Evolutionary conservation across 768 basidiomycete species (phyloP).

Genomic region (Coprinopsis strossmayeri): DNA sequence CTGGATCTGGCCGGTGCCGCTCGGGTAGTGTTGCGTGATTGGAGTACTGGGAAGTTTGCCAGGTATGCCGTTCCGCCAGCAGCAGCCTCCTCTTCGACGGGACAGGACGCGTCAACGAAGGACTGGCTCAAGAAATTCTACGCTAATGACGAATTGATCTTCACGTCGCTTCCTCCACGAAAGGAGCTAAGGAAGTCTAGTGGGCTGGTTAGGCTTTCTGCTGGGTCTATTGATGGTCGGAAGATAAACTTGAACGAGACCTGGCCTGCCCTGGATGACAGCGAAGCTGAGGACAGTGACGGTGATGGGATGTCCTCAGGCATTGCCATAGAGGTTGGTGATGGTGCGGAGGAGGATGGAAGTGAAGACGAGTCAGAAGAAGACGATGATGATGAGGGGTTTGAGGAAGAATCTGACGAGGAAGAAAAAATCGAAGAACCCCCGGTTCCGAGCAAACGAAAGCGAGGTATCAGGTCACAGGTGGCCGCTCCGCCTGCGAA

Average conservation of each 20-base stretch:
- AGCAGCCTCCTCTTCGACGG: constrained; percentile 8
- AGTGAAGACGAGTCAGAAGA: constrained; percentile 27
- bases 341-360: constrained; percentile 25
- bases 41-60: constrained; percentile 68
- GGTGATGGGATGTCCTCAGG: constrained; percentile 28
- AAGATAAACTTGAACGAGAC: constrained; percentile 31
- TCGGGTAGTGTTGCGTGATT: constrained; percentile 77
- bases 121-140: constrained; percentile 25
- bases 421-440: constrained; percentile 28
- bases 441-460: constrained; percentile 34
- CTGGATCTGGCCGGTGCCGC: constrained; percentile 71
- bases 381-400: constrained; percentile 28
- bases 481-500: constrained; percentile 30
- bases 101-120: constrained; percentile 4
- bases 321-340: constrained; percentile 24
- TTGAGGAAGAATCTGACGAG: constrained; percentile 33
- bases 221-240: constrained; percentile 30
- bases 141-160: constrained; percentile 41
- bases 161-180: constrained; percentile 42
- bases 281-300: constrained; percentile 23
- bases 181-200: constrained; percentile 62
- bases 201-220: constrained; percentile 50
- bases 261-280: constrained; percentile 38
- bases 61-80: constrained; percentile 51
- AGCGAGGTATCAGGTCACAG: constrained; percentile 34